Conservation (phyloP, 805 yeast genomes). For the Sungouiozyma intestinalis region DNA sequence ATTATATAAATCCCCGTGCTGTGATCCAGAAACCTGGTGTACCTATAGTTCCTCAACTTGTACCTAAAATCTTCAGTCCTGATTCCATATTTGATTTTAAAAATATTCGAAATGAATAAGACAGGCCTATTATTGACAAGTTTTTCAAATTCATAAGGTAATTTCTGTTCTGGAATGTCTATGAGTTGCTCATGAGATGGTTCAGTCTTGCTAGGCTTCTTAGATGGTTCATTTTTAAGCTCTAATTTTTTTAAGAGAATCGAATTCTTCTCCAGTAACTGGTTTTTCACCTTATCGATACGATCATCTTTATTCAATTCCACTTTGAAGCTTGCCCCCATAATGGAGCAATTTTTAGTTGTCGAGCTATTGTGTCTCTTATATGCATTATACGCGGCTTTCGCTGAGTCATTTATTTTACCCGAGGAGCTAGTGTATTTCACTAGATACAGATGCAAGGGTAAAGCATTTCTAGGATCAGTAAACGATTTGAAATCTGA, state of each 20-base stretch:
- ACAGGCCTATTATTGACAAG: conserved; percentile 49
- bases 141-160: conserved; percentile 41
- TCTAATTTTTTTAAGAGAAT: conserved; percentile 13
- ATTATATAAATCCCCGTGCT: conserved; percentile 58
- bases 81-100: conserved; percentile 40
- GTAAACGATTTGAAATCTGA: conserved; percentile 46
- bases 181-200: neutral
- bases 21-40: conserved; percentile 58
- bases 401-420: conserved; percentile 39
- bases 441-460: conserved; percentile 60
- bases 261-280: conserved; percentile 26
- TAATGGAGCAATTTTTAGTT: conserved; percentile 36
- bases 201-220: conserved; percentile 4
- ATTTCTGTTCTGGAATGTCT: conserved; percentile 1
- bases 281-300: conserved; percentile 28
- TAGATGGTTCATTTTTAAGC: conserved; percentile 4
- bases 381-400: conserved; percentile 37
- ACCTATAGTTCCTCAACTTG: conserved; percentile 46
- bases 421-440: conserved; percentile 47
- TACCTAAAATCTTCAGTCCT: conserved; percentile 54
- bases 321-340: conserved; percentile 39
- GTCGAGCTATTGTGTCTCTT: conserved; percentile 26
- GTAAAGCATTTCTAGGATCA: conserved; percentile 70
- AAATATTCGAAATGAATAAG: conserved; percentile 43
- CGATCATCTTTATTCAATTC: conserved; percentile 38